Conservation (phyloP, 495 filamentous ascomycete genomes). For the Apiosordaria backusii region DNA sequence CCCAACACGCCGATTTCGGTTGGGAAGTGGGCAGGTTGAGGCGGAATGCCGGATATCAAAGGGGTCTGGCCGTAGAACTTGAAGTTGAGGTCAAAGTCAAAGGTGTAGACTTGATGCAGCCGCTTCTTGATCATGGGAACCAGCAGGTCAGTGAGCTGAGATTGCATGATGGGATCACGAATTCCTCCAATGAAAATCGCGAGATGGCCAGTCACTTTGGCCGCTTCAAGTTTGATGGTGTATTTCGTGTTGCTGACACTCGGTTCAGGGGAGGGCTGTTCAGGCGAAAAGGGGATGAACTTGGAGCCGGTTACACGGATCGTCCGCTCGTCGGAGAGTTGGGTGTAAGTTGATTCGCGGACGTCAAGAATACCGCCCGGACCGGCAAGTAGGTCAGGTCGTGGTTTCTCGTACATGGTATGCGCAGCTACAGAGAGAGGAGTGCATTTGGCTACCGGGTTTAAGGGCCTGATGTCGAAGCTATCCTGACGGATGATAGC, state of each 20-base stretch:
- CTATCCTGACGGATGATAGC: slow-evolving; percentile 38
- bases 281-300: slow-evolving; percentile 26
- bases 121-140: slow-evolving; percentile 25
- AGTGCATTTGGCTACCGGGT: slow-evolving; percentile 37
- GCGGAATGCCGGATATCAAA: not conserved
- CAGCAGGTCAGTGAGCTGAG: slow-evolving; percentile 27
- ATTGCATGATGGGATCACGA: slow-evolving; percentile 32
- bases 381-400: slow-evolving; percentile 44
- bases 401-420: slow-evolving; percentile 50
- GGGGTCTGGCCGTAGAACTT: slow-evolving; percentile 39
- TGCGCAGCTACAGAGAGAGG: slow-evolving; percentile 47
- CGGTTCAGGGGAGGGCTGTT: not conserved
- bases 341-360: slow-evolving; percentile 34
- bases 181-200: slow-evolving; percentile 46
- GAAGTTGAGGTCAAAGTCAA: slow-evolving; percentile 35
- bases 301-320: slow-evolving; percentile 38
- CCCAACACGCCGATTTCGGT: slow-evolving; percentile 41
- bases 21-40: not conserved
- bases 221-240: slow-evolving; percentile 48
- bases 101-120: slow-evolving; percentile 20
- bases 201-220: slow-evolving; percentile 37
- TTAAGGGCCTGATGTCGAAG: slow-evolving; percentile 44
- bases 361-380: slow-evolving; percentile 47
- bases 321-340: slow-evolving; percentile 37
- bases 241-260: slow-evolving; percentile 23